Percentiles rank a stretch among this genome's conserved stretches.
Evolutionary conservation across 331 rosid species (phyloP).

Genomic region (Malus hybrid): DNA sequence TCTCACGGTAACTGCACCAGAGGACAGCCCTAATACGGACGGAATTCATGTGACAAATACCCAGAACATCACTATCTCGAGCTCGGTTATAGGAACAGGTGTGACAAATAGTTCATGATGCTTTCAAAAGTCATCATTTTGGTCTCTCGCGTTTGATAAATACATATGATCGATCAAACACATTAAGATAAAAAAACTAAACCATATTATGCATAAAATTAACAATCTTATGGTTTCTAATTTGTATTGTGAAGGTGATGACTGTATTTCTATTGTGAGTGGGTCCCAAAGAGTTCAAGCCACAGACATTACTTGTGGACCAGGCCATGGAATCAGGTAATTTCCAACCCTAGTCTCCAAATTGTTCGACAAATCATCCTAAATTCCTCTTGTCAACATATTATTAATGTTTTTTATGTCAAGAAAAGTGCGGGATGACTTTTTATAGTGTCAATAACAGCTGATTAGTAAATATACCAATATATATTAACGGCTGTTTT

Average conservation of each 20-base stretch:
- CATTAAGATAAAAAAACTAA: not conserved
- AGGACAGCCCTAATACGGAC: conserved; percentile 64
- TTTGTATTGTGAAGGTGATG: conserved; percentile 23
- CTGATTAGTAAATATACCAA: no score
- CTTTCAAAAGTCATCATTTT: not conserved
- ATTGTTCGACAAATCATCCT: not conserved
- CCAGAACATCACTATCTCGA: conserved; percentile 44
- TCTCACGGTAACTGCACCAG: conserved; percentile 47
- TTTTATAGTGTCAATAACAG: not conserved
- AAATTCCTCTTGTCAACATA: not conserved
- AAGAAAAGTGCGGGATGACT: not conserved
- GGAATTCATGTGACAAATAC: conserved; percentile 64
- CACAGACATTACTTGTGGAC: conserved; percentile 21
- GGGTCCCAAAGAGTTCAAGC: conserved; percentile 20
- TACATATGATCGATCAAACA: not conserved
- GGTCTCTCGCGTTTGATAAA: not conserved
- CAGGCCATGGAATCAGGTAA: conserved; percentile 32
- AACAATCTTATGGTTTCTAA: not conserved
- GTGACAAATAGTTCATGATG: not conserved
- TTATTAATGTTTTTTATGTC: not conserved
- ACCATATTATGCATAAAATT: not conserved
- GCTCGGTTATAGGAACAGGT: conserved; percentile 57
- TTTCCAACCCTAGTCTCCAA: not conserved
- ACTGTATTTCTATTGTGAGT: conserved; percentile 25
- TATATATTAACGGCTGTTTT: not conserved